These are phyloP conservation scores for Reticulascus tulasneorum DNA, from an alignment of 2,329 filamentous ascomycete genomes.

Conservation along the genomic window DNA sequence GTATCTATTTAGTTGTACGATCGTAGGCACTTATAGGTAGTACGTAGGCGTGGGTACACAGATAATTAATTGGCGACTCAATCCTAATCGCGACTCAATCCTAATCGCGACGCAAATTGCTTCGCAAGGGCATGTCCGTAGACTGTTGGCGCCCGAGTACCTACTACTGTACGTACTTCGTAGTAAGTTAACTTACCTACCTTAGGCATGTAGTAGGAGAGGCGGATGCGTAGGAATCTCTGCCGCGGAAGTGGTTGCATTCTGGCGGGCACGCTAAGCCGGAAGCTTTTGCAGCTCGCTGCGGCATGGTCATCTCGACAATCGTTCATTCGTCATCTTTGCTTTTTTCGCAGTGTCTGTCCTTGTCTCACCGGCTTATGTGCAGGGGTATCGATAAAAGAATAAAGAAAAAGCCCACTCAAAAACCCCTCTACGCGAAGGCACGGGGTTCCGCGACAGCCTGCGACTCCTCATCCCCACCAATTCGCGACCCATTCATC, in stretches of 20 bases:
- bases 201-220: no score
- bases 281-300: slow-evolving; percentile 10
- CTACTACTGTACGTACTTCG: no score
- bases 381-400: slow-evolving; percentile 20
- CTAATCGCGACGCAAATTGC: neutral
- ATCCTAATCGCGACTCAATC: slow-evolving; percentile 5
- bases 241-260: slow-evolving; percentile 10
- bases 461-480: slow-evolving; percentile 9
- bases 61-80: slow-evolving; percentile 16
- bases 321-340: slow-evolving; percentile 9
- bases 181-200: no score
- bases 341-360: no score
- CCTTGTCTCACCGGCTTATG: slow-evolving; percentile 9
- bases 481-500: slow-evolving; percentile 18
- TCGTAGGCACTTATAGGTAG: no score
- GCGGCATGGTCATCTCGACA: slow-evolving; percentile 1
- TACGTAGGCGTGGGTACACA: no score
- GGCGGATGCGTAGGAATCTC: no score
- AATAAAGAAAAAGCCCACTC: slow-evolving; percentile 4
- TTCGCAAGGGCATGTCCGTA: no score
- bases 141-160: no score
- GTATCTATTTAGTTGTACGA: no score
- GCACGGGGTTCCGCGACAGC: no score
- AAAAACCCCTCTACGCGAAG: slow-evolving; percentile 34
- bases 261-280: slow-evolving; percentile 9